Evolutionary conservation across 768 basidiomycete genomes (phyloP).

Genomic region (Boletus sp.): DNA sequence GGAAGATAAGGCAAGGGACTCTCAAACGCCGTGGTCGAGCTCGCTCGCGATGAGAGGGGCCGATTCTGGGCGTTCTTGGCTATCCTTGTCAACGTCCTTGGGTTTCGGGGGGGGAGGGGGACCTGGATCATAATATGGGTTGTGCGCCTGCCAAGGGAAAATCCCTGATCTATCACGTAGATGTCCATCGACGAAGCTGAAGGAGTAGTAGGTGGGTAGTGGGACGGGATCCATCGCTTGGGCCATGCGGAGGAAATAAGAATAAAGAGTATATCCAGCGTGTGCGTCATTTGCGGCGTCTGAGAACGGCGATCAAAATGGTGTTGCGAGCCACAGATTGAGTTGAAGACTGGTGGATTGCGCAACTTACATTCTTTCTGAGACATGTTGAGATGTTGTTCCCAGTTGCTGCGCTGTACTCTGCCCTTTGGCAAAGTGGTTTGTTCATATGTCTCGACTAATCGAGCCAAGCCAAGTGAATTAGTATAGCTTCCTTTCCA

Average conservation of each 20-base stretch:
- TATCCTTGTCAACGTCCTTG: constrained; percentile 16
- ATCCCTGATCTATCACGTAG: constrained; percentile 38
- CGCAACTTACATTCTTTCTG: constrained; percentile 60
- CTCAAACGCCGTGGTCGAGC: background rate
- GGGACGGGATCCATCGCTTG: constrained; percentile 32
- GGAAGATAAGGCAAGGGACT: background rate
- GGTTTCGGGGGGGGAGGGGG: constrained; percentile 53
- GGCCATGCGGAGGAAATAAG: constrained; percentile 43
- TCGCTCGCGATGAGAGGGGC: background rate
- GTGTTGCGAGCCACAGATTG: background rate
- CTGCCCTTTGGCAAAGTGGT: constrained; percentile 54
- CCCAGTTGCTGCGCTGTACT: constrained; percentile 70
- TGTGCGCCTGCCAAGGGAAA: constrained; percentile 50
- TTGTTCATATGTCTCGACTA: constrained; percentile 60
- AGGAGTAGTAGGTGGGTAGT: constrained; percentile 47
- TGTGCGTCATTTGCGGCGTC: constrained; percentile 75
- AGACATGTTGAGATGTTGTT: constrained; percentile 37
- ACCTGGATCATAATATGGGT: constrained; percentile 71
- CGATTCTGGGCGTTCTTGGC: background rate
- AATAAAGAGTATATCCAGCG: constrained; percentile 55
- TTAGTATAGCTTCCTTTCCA: constrained; percentile 71
- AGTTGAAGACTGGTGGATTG: background rate
- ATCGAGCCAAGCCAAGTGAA: constrained; percentile 59
- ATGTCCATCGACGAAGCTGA: constrained; percentile 48
- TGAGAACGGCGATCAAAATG: constrained; percentile 25